Evolutionary conservation across 805 yeast species (phyloP), one percentile per base, ranked within the genome.

Genomic region (Osmozyma mogii): DNA sequence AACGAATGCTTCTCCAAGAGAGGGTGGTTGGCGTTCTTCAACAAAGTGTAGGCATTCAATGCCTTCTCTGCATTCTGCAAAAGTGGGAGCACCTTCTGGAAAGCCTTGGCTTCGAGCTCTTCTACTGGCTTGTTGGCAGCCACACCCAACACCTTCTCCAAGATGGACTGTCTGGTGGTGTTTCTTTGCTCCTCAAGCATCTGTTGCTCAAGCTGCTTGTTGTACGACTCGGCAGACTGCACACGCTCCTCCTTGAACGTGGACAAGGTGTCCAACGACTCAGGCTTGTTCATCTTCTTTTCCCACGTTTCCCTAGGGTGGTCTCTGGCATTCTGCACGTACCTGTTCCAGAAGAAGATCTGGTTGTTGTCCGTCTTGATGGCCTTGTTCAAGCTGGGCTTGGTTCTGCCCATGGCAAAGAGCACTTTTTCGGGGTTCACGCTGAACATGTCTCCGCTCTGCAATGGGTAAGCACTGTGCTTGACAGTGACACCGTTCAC

Each of bases 351-450:
- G 38, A 71, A 68, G 16, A 68, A 60, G 28, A 84, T 74, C 54
- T 87, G 95, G 14, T 63, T 63, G 46, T 72, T 74, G 51, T 85
- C 95, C 24, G 78, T 66, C 41, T 72, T 72, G 31, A 81, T 61
- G 7, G 95, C 72, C 47, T 76, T 67, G 40, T 68, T 70, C 25
- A 81, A 54, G 34, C 82, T 67, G 30, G 97, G 97, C 57, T 88
- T 89, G 36, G 68, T 63, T 29, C 83, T 74, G 38, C 97, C 97
- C 55, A 88, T 58, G 2, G 96, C 96, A 35, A 67, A 68, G 32
- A 89, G 62, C 7, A 87, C 97, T 45, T 79, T 78, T 37, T 79
- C 88, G 8, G 97, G 96, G 28, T 70, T 73, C 22, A 88, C 95
- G 37, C 76, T 66, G 57, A 88, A 87, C 25, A 88, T 62, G 56